Evolutionary conservation across 2,329 filamentous ascomycete genomes (phyloP), one percentile per base, ranked within the genome.

Genomic region (Ophiostoma quercus): DNA sequence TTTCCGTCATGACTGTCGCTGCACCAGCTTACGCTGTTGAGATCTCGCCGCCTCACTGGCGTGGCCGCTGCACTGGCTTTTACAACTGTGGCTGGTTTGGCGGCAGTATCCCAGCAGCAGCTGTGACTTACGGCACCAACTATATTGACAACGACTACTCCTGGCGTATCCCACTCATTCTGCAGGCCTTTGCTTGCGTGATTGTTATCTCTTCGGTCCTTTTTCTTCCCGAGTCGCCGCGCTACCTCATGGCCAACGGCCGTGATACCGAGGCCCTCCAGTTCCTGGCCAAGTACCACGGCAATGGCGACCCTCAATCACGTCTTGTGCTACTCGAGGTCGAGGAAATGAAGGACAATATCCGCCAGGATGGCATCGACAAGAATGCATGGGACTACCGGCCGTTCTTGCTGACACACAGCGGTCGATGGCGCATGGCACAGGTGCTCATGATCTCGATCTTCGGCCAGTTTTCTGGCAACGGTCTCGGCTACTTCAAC

Each of bases 401-500:
- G 2, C 51, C 51, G 3, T 57, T 82, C 0, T 79, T 84, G 68
- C 19, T 84, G 60, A 78, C 79, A 11, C 81, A 83, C 76, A 80
- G 76, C 66, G 82, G 81, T 62, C 81, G 82, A 68, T 84, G 82
- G 82, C 78, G 82, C 32, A 80, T 82, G 69, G 77, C 78, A 4
- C 82, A 84, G 71, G 82, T 84, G 60, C 72, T 83, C 72, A 83
- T 84, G 81, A 83, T 84, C 72, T 82, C 82, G 63, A 77, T 83
- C 71, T 84, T 84, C 69, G 82, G 82, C 19, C 82, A 84, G 74
- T 84, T 83, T 76, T 83, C 82, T 0, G 82, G 82, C 25, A 83
- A 83, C 70, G 82, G 82, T 68, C 79, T 84, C 7, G 81, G 82
- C 16, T 84, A 84, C 77, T 84, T 83, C 76, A 84, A 84, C 75